These are phyloP conservation scores for Globisporangium abappressorium DNA, from an alignment of 352 stramenopile genomes.

Conservation along the genomic window DNA sequence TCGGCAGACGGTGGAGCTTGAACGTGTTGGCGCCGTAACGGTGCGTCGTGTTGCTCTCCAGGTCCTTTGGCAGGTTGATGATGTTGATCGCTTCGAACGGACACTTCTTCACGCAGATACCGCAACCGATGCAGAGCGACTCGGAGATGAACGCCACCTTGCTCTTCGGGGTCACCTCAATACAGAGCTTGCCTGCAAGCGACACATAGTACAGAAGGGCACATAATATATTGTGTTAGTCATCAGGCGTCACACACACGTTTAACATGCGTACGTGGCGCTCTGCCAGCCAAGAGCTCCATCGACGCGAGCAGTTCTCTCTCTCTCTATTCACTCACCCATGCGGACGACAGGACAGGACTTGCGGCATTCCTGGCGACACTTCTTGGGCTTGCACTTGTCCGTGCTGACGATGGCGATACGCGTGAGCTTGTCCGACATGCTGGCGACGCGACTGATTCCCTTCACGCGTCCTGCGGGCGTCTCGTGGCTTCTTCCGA, in stretches of 20 bases:
- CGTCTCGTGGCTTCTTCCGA: background rate
- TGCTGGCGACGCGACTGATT: constrained; percentile 15
- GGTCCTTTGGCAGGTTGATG: constrained; percentile 99
- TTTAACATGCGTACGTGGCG: background rate
- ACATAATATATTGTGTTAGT: constrained; percentile 4
- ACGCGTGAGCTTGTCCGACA: constrained; percentile 94
- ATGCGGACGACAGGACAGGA: constrained; percentile 98
- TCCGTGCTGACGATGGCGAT: constrained; percentile 98
- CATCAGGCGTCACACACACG: background rate
- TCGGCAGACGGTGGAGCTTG: constrained; percentile 99
- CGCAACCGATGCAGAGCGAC: constrained; percentile 98
- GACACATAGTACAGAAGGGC: background rate
- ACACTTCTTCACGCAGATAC: constrained; percentile 99
- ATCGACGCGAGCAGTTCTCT: background rate
- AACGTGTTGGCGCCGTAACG: constrained; percentile 99
- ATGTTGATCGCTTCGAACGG: constrained; percentile 99
- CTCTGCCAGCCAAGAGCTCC: background rate
- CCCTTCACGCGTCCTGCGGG: constrained; percentile 11
- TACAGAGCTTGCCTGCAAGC: constrained; percentile 95
- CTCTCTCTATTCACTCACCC: constrained; percentile 41
- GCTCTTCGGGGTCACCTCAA: constrained; percentile 95
- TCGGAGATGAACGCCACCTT: constrained; percentile 99
- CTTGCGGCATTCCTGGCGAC: constrained; percentile 98
- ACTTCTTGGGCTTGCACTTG: constrained; percentile 99
- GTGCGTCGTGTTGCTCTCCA: constrained; percentile 99